Evolutionary conservation across 805 yeast species (phyloP).

Genomic region (Zygoascus tannicola): DNA sequence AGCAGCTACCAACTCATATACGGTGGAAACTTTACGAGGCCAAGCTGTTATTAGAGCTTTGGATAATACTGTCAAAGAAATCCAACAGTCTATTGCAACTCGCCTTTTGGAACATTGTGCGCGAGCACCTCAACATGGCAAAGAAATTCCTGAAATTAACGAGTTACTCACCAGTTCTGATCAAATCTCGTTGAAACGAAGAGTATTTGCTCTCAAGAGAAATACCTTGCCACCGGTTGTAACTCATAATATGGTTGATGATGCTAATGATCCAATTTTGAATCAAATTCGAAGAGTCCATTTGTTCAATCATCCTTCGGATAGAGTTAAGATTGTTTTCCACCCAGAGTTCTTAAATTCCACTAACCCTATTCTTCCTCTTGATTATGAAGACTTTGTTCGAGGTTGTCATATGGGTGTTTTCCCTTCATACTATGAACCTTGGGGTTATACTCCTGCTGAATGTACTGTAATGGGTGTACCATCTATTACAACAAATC

Average conservation of each 20-base stretch:
- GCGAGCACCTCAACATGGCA: constrained; percentile 41
- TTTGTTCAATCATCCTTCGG: constrained; percentile 80
- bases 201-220: constrained; percentile 87
- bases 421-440: constrained; percentile 96
- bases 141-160: constrained; percentile 69
- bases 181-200: constrained; percentile 77
- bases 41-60: constrained; percentile 92
- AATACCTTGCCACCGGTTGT: constrained; percentile 89
- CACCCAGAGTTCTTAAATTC: constrained; percentile 96
- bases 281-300: constrained; percentile 88
- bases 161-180: constrained; percentile 82
- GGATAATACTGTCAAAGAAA: constrained; percentile 80
- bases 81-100: constrained; percentile 76
- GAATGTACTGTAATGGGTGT: constrained; percentile 99
- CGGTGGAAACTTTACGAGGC: constrained; percentile 90
- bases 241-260: constrained; percentile 94
- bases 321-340: constrained; percentile 89
- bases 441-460: constrained; percentile 99
- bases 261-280: constrained; percentile 80
- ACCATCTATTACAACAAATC: constrained; percentile 91
- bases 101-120: constrained; percentile 88
- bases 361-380: constrained; percentile 83
- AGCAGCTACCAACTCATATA: constrained; percentile 85
- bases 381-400: constrained; percentile 95
- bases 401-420: constrained; percentile 97